Conservation (phyloP, 2,329 filamentous ascomycete genomes). For the Geoglossum cookeanum region DNA sequence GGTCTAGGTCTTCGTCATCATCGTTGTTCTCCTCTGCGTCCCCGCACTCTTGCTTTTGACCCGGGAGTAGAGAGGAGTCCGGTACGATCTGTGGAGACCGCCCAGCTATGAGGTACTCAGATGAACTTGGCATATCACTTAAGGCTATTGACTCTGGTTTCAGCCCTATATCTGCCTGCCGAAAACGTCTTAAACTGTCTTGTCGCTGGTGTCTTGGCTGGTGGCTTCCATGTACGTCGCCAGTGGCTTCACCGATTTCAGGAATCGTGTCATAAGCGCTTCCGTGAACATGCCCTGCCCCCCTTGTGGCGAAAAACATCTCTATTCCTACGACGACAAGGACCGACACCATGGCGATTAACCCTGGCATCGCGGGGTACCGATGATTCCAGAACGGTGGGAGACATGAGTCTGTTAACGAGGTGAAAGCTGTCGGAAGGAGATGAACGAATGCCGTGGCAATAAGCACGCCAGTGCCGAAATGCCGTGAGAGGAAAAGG, state of each 20-base stretch:
- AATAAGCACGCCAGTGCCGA: constrained; percentile 36
- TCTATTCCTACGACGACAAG: constrained; percentile 69
- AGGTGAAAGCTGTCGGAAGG: constrained; percentile 42
- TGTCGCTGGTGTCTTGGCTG: background rate
- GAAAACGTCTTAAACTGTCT: background rate
- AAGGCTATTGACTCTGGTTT: background rate
- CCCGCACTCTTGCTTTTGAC: background rate
- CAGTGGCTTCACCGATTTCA: background rate
- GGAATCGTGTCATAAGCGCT: constrained; percentile 6
- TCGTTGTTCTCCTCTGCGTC: constrained; percentile 9
- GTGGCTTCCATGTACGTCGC: no score
- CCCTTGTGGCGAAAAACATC: constrained; percentile 65
- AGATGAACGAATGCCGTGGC: constrained; percentile 39
- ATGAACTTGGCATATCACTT: background rate
- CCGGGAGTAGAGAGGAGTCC: background rate
- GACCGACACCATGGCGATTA: constrained; percentile 68
- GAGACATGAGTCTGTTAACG: constrained; percentile 44
- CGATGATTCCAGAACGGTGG: constrained; percentile 59
- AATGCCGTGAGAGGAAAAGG: constrained; percentile 40
- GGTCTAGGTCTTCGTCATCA: constrained; percentile 36
- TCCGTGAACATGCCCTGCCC: constrained; percentile 38
- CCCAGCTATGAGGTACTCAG: background rate
- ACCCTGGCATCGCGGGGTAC: constrained; percentile 63
- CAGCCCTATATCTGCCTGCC: background rate
- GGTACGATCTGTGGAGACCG: background rate